A percentile compares a stretch with the other conserved stretches of the same genome.
Evolutionary conservation across 257 asterid genomes (phyloP).

Genomic region (Cynanchum wilfordii): DNA sequence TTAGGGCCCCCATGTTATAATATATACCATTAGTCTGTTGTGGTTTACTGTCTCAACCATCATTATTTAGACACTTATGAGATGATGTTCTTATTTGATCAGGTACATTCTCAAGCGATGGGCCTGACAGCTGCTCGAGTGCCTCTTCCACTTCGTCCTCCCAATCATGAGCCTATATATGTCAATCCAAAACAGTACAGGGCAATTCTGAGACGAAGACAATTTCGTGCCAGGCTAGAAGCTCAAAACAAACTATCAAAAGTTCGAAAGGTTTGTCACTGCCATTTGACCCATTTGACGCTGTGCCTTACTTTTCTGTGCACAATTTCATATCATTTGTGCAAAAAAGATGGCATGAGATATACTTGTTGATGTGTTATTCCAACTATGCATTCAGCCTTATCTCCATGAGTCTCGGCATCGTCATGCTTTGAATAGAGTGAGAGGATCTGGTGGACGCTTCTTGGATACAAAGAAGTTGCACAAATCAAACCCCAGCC

Average conservation of each 20-base stretch:
- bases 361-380: neutral
- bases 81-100: slow-evolving; percentile 12
- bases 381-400: slow-evolving; percentile 20
- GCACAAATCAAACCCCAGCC: slow-evolving; percentile 12
- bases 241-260: slow-evolving; percentile 46
- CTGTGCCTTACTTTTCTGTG: neutral
- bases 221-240: slow-evolving; percentile 45
- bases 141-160: slow-evolving; percentile 26
- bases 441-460: slow-evolving; percentile 32
- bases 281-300: neutral
- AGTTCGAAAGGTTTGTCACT: slow-evolving; percentile 20
- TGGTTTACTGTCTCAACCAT: neutral
- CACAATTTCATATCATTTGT: neutral
- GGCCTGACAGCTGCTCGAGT: slow-evolving; percentile 18
- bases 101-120: slow-evolving; percentile 29
- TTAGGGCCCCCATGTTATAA: slow-evolving; percentile 11
- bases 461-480: slow-evolving; percentile 30
- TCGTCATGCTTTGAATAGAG: slow-evolving; percentile 31
- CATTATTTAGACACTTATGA: neutral
- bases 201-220: slow-evolving; percentile 35
- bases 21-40: neutral
- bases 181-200: slow-evolving; percentile 35
- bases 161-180: slow-evolving; percentile 26
- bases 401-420: slow-evolving; percentile 39
- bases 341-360: neutral